Conservation (phyloP, 495 filamentous ascomycete genomes). For the Aspergillus ellipticus region DNA sequence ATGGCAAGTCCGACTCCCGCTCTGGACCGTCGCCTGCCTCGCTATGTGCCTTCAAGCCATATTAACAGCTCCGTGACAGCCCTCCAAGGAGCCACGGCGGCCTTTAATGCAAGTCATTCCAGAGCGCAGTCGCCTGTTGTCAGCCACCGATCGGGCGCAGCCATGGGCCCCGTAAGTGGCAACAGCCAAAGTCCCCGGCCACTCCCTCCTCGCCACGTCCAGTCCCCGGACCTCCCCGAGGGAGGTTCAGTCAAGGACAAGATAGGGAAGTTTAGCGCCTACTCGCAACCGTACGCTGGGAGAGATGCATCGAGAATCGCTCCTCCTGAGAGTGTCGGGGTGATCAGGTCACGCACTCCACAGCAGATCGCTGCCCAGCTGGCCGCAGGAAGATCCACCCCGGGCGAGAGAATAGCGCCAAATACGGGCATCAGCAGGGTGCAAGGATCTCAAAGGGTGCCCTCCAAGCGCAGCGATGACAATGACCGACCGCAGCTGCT, state of each 20-base stretch:
- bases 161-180: slow-evolving; percentile 3
- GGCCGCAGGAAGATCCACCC: slow-evolving; percentile 28
- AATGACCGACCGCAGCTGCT: slow-evolving; percentile 3
- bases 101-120: slow-evolving; percentile 28
- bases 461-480: background rate
- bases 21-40: slow-evolving; percentile 29
- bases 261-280: slow-evolving; percentile 34
- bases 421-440: background rate
- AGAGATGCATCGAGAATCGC: slow-evolving; percentile 9
- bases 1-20: slow-evolving; percentile 31
- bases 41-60: slow-evolving; percentile 21
- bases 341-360: slow-evolving; percentile 20
- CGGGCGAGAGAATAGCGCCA: slow-evolving; percentile 7
- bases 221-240: slow-evolving; percentile 31
- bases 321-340: slow-evolving; percentile 4
- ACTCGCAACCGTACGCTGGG: slow-evolving; percentile 13
- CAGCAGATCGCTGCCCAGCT: slow-evolving; percentile 38
- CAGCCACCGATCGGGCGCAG: slow-evolving; percentile 8
- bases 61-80: slow-evolving; percentile 15
- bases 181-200: slow-evolving; percentile 18
- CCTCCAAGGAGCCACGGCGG: slow-evolving; percentile 37
- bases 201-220: slow-evolving; percentile 11
- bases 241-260: slow-evolving; percentile 42
- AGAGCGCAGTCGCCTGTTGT: slow-evolving; percentile 16
- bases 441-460: background rate